These are phyloP conservation scores for Wallacemonas sp. DNA, from an alignment of 208 protist genomes.

Conservation along the genomic window DNA sequence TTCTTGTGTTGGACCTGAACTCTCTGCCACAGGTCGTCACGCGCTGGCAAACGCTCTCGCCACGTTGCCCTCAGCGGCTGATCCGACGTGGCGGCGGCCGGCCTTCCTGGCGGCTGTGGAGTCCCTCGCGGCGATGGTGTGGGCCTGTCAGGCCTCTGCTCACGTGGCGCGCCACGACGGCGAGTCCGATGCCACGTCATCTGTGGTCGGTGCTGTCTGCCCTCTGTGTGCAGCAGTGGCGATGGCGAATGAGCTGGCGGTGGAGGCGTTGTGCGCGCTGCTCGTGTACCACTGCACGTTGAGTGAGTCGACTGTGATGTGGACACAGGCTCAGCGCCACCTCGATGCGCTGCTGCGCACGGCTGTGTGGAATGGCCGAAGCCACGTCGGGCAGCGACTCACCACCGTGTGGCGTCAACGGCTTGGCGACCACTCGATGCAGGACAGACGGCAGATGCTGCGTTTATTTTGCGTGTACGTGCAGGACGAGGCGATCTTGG, in stretches of 20 bases:
- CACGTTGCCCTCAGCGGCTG: slow-evolving; percentile 22
- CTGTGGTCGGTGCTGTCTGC: slow-evolving; percentile 19
- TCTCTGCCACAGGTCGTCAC: not conserved
- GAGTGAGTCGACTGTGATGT: not conserved
- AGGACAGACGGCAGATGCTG: no score
- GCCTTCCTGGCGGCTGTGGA: slow-evolving; percentile 54
- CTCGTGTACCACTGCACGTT: slow-evolving; percentile 15
- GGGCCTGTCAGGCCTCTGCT: slow-evolving; percentile 18
- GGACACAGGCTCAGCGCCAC: not conserved
- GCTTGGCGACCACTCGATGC: not conserved
- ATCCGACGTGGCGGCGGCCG: slow-evolving; percentile 59
- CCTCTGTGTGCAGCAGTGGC: slow-evolving; percentile 61
- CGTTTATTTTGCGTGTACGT: not conserved
- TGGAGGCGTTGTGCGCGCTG: slow-evolving; percentile 39
- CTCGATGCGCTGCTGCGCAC: slow-evolving; percentile 7
- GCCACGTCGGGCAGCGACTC: not conserved
- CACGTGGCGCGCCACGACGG: no score
- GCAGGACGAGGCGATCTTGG: slow-evolving; percentile 3
- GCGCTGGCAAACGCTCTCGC: slow-evolving; percentile 17
- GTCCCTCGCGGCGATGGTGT: slow-evolving; percentile 31
- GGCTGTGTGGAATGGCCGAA: slow-evolving; percentile 27
- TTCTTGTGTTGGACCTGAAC: no score
- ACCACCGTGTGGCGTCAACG: not conserved
- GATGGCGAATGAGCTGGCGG: slow-evolving; percentile 40
- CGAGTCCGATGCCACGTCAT: no score